Evolutionary conservation across 2,329 filamentous ascomycete species (phyloP), one percentile per base, ranked within the genome.

Genomic region (Calonectria pteridis): DNA sequence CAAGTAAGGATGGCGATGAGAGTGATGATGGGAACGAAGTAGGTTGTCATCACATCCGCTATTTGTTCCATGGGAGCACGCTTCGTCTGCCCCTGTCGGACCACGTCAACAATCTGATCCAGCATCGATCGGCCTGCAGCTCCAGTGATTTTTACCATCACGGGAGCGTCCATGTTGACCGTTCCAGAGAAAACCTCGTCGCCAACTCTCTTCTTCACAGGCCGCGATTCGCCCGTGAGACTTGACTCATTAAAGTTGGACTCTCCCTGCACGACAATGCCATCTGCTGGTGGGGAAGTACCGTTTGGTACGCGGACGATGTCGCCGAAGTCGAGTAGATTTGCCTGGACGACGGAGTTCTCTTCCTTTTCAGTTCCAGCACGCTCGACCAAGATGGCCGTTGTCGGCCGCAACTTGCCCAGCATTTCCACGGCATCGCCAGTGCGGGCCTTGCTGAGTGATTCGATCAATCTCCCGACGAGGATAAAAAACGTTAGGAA

Each of bases 401-500:
- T 94, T 0, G 90, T 92, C 0, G 96, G 95, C n/a, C 94, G 90
- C 37, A 98, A 88, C 75, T 93, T 95, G 2, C 93, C 93, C 6
- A 98, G 87, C 74, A 94, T 92, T 43, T 94, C 92, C 3, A 98
- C 93, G 1, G 96, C 96, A 82, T 97, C 94, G 1, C 95, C 95
- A 0, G 96, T 95, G 81, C 94, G 96, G 0, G 95, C 93, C 84
- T 98, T 98, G 88, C 94, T 98, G 86, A 97, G 97, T 1, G 94
- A 93, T 85, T 98, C 96, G 18, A 96, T 91, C 59, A 94, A 89
- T 23, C 93, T 88, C 1, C 93, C 93, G 37, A 89, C 83, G 1
- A 98, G 91, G 29, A 98, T 89, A 82, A 98, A 98, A 75, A 98
- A 89, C 0, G 96, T 98, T 71, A 98, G 83, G 76, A 98, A 98